phyloP scores from a whole-genome alignment of 129 eudicot species.

The Arctium lappa region DNA sequence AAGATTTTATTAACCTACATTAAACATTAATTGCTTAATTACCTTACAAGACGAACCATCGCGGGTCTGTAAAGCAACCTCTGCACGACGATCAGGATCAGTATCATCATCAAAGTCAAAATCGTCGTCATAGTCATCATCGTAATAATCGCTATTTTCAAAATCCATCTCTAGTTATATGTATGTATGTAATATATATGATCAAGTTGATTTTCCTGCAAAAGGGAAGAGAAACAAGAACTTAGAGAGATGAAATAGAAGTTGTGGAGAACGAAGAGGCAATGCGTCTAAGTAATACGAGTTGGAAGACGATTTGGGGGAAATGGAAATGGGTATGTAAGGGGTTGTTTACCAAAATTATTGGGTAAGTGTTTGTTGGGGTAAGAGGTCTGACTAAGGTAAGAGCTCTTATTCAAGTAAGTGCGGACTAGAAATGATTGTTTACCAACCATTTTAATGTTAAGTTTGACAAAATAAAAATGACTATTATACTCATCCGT shows the following conservation, averaged over 20 bases:
- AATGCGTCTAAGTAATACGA: background rate
- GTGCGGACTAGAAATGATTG: too few relatives aligned
- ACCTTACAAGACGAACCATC: conserved; percentile 27
- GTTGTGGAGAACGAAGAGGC: background rate
- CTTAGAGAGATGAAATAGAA: background rate
- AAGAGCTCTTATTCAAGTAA: too few relatives aligned
- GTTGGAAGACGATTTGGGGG: background rate
- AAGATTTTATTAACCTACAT: background rate
- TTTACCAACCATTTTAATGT: too few relatives aligned
- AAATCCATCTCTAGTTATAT: conserved; percentile 12
- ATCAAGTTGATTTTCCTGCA: background rate
- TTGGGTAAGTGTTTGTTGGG: too few relatives aligned
- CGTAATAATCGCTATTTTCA: background rate
- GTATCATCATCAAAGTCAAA: background rate
- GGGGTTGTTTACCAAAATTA: too few relatives aligned
- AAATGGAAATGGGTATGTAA: background rate
- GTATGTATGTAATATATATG: background rate
- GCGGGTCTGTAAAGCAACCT: background rate
- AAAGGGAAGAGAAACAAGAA: background rate
- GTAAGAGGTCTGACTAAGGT: too few relatives aligned
- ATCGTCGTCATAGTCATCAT: background rate
- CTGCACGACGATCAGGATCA: background rate
- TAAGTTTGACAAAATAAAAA: too few relatives aligned
- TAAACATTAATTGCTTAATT: background rate
- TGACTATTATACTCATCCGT: too few relatives aligned